Evolutionary conservation across 352 stramenopile species (phyloP).

Genomic region (Thalassiosira sp.): DNA sequence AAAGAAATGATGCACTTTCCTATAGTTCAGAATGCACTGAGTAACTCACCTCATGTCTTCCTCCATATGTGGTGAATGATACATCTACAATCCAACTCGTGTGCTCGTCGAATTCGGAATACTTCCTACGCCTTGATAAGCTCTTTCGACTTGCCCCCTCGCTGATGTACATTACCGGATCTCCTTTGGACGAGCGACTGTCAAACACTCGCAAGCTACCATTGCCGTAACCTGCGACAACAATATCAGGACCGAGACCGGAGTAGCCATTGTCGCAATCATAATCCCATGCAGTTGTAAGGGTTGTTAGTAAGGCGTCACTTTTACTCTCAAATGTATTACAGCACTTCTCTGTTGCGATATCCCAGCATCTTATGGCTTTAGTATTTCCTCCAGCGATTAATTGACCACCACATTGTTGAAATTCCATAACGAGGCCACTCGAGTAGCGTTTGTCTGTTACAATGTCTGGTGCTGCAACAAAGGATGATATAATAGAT

Average conservation of each 20-base stretch:
- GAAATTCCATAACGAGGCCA: constrained; percentile 95
- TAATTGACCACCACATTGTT: constrained; percentile 89
- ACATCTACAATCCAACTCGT: constrained; percentile 93
- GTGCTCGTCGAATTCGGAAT: constrained; percentile 85
- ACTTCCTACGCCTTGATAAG: constrained; percentile 66
- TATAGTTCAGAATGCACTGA: no score
- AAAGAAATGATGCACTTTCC: no score
- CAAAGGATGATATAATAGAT: constrained; percentile 90
- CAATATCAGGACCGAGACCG: constrained; percentile 79
- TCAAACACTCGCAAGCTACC: constrained; percentile 94
- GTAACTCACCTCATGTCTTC: constrained; percentile 56
- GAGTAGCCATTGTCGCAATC: constrained; percentile 52
- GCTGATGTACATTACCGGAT: constrained; percentile 36
- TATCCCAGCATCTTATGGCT: constrained; percentile 92
- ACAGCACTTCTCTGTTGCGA: constrained; percentile 89
- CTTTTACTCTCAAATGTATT: constrained; percentile 78
- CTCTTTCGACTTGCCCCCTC: constrained; percentile 4
- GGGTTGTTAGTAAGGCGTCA: constrained; percentile 64
- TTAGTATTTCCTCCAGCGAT: constrained; percentile 92
- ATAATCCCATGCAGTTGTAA: constrained; percentile 77
- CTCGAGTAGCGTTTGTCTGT: constrained; percentile 86
- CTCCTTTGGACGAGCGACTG: constrained; percentile 80
- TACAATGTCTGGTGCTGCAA: constrained; percentile 90
- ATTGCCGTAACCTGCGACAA: constrained; percentile 92
- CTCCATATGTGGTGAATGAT: constrained; percentile 68